Evolutionary conservation across 2,329 filamentous ascomycete genomes (phyloP).

Genomic region (Venturia asperata): DNA sequence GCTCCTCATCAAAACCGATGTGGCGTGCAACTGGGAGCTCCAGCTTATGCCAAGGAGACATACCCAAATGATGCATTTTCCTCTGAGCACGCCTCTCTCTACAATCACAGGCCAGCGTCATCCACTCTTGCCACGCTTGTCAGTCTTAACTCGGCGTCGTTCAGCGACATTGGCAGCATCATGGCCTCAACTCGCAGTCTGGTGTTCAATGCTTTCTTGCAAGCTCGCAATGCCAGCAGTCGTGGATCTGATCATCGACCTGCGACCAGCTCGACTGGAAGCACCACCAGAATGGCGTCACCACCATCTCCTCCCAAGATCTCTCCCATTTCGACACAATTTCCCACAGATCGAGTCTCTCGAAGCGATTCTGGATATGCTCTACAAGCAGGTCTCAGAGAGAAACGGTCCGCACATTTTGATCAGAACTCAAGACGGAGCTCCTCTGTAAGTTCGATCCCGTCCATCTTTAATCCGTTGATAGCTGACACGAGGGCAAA

Average conservation of each 20-base stretch:
- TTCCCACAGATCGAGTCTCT: slow-evolving; percentile 76
- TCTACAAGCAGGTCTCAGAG: slow-evolving; percentile 74
- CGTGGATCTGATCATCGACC: slow-evolving; percentile 23
- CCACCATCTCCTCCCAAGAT: slow-evolving; percentile 29
- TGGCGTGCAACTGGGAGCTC: slow-evolving; percentile 80
- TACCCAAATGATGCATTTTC: slow-evolving; percentile 88
- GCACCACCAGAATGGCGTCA: slow-evolving; percentile 7
- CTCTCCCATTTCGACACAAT: slow-evolving; percentile 63
- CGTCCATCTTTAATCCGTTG: slow-evolving; percentile 22
- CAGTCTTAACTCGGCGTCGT: slow-evolving; percentile 80
- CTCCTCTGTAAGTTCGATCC: slow-evolving; percentile 51
- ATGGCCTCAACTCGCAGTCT: slow-evolving; percentile 49
- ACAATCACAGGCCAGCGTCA: slow-evolving; percentile 61
- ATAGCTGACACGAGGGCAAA: slow-evolving; percentile 20
- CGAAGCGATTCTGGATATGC: slow-evolving; percentile 88
- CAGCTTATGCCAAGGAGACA: slow-evolving; percentile 85
- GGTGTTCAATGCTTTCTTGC: slow-evolving; percentile 86
- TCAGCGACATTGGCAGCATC: slow-evolving; percentile 58
- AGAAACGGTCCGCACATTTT: slow-evolving; percentile 93
- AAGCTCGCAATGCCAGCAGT: slow-evolving; percentile 59
- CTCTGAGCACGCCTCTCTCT: slow-evolving; percentile 75
- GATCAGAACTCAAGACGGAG: slow-evolving; percentile 74
- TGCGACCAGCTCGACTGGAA: slow-evolving; percentile 51
- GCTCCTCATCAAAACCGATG: slow-evolving; percentile 84
- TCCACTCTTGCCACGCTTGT: slow-evolving; percentile 80